Conservation (phyloP, 2,329 filamentous ascomycete species). For the Fusarium bactridioides region DNA sequence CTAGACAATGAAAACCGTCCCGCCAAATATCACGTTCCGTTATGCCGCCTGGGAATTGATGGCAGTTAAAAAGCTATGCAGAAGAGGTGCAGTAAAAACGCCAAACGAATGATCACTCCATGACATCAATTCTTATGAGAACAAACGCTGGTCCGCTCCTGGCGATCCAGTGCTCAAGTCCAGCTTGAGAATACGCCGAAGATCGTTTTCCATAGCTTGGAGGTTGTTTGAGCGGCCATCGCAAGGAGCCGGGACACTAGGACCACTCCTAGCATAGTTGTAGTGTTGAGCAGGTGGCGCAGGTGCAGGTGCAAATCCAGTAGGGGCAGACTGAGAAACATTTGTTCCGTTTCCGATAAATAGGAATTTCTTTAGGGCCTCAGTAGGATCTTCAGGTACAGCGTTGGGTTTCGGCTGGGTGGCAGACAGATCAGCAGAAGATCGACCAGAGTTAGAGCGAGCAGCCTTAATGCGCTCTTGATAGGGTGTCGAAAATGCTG, state of each 20-base stretch:
- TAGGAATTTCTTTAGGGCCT: constrained; percentile 65
- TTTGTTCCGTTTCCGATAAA: constrained; percentile 52
- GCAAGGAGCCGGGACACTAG: constrained; percentile 8
- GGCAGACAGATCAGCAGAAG: constrained; percentile 17
- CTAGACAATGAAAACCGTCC: constrained; percentile 16
- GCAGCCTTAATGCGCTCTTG: constrained; percentile 67
- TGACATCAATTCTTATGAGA: constrained; percentile 34
- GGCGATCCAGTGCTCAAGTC: constrained; percentile 43
- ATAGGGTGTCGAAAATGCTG: constrained; percentile 74
- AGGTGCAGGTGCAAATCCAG: constrained; percentile 32
- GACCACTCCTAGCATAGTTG: constrained; percentile 3
- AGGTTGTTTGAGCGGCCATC: constrained; percentile 44
- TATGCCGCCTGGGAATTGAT: constrained; percentile 31
- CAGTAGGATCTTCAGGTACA: constrained; percentile 47
- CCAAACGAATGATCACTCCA: constrained; percentile 25
- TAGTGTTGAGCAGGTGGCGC: constrained; percentile 23
- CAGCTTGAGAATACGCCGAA: constrained; percentile 62
- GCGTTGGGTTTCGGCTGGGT: constrained; percentile 10
- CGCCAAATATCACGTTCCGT: constrained; percentile 30
- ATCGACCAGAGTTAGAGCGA: constrained; percentile 46
- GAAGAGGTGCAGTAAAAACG: constrained; percentile 31
- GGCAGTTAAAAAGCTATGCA: constrained; percentile 37
- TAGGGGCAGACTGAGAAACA: constrained; percentile 18
- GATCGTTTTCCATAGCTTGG: constrained; percentile 60
- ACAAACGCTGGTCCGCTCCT: constrained; percentile 34